phyloP scores from a whole-genome alignment of 2,329 filamentous ascomycete species.

The Exophiala spinifera region DNA sequence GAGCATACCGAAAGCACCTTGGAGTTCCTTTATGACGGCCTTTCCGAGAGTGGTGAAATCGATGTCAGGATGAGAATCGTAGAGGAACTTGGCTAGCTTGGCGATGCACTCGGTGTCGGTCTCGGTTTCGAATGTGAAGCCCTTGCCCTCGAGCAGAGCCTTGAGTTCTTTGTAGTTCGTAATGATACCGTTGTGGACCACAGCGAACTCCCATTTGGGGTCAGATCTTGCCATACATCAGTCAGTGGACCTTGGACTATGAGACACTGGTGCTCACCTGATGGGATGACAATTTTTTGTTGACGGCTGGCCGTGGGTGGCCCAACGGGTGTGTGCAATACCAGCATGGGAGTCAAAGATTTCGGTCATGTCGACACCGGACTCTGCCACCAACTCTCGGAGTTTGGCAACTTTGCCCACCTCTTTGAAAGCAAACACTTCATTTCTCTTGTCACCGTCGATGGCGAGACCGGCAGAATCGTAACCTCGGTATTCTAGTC shows the following conservation, averaged over 20 bases:
- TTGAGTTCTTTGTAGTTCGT: constrained; percentile 99
- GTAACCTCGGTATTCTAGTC: constrained; percentile 98
- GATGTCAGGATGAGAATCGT: constrained; percentile 88
- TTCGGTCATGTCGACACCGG: constrained; percentile 81
- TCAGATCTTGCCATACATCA: constrained; percentile 65
- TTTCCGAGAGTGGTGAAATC: constrained; percentile 96
- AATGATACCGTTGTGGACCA: constrained; percentile 99
- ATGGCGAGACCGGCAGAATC: constrained; percentile 94
- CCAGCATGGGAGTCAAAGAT: constrained; percentile 97
- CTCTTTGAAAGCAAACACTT: constrained; percentile 97
- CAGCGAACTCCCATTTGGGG: constrained; percentile 88
- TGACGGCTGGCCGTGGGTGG: constrained; percentile 92
- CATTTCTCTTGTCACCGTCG: constrained; percentile 98
- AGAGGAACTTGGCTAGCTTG: constrained; percentile 97
- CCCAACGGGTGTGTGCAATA: constrained; percentile 98
- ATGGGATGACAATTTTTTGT: constrained; percentile 97
- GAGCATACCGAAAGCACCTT: constrained; percentile 94
- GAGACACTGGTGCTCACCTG: constrained; percentile 59
- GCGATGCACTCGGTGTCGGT: constrained; percentile 99
- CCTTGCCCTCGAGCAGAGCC: constrained; percentile 87
- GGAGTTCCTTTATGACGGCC: constrained; percentile 95
- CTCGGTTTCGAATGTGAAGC: constrained; percentile 98
- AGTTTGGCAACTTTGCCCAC: constrained; percentile 98
- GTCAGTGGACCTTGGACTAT: not conserved
- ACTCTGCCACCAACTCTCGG: constrained; percentile 83